Conservation (phyloP, 352 stramenopile species). For the Elongisporangium anandrum region DNA sequence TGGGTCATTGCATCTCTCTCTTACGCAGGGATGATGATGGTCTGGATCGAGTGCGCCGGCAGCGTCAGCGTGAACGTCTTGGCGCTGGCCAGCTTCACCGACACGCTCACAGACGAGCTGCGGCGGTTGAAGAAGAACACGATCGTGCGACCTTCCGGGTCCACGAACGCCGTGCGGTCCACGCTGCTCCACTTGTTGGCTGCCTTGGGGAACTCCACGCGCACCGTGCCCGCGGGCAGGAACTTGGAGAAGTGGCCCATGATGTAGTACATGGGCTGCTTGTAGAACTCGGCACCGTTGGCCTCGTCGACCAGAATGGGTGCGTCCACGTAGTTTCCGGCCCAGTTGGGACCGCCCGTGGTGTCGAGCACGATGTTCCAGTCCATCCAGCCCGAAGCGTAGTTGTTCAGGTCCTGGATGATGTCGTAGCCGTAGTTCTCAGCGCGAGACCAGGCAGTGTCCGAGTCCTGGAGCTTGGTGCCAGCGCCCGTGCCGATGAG, state of each 20-base stretch:
- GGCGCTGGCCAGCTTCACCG: conserved; percentile 13
- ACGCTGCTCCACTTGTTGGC: conserved; percentile 11
- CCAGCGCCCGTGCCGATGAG: conserved; percentile 24
- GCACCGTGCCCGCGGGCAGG: conserved; percentile 36
- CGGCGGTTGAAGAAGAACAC: conserved; percentile 38
- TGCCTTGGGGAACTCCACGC: conserved; percentile 29
- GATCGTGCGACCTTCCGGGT: conserved; percentile 20
- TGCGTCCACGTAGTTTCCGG: conserved; percentile 36
- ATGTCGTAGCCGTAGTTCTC: conserved; percentile 61
- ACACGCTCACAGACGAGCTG: conserved; percentile 18
- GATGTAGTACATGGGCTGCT: conserved; percentile 71
- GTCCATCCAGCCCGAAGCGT: conserved; percentile 57
- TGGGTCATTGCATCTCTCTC: too few relatives aligned
- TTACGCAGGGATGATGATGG: conserved; percentile 13
- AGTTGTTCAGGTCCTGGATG: conserved; percentile 57
- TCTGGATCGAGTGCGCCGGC: conserved; percentile 27
- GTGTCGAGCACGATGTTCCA: conserved; percentile 67
- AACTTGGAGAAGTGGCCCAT: conserved; percentile 68
- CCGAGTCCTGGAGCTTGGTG: conserved; percentile 21
- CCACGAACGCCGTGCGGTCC: conserved; percentile 31
- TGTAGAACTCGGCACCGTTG: conserved; percentile 45
- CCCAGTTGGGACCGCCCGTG: conserved; percentile 45
- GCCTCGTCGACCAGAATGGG: conserved; percentile 46
- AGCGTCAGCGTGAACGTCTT: conserved; percentile 17
- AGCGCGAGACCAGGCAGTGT: conserved; percentile 32